Evolutionary conservation across 75 land plant species (phyloP), one percentile per base, ranked within the genome.

Genomic region (Pinus tabuliformis): DNA sequence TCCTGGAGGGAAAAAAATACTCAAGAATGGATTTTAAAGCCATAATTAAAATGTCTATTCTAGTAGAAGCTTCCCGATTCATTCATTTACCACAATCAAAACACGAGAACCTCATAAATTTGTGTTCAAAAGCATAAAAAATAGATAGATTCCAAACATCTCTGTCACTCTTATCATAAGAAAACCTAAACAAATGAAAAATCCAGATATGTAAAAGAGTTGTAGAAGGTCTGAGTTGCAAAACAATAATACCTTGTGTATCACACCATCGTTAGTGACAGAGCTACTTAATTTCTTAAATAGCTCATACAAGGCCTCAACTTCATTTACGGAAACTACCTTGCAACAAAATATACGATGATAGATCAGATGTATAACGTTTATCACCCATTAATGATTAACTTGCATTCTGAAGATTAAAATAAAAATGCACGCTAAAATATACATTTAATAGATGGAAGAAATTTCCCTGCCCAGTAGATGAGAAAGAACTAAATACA

Each of bases 281-380:
- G 97, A 94, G 78, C 85, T 77, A 56, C 97, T 94, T 73, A 94
- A 59, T 70, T 81, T 88, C 85, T 92, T 92, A 64, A 86, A 94
- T 24, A 94, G 78, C 82, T 92, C 97, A 72, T 88, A 88, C 76
- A 94, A 74, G 13, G 99, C 97, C 82, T 93, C 97, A 11, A 96
- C 84, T 77, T 96, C 99, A 71, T 87, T 93, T 6, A 94, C 87
- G 70, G 84, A 81, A 61, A 96, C 99, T 96, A 86, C 81, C 52
- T 68, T 68, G 72, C 52, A 68, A 42, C 39, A 42, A 42, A 9
- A 7, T 24, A 68, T n/a, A 7, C 14, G 14, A 68, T 68, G 72
- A 68, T 39, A 20, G 24, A 39, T 68, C 11, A 42, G 49, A 68
- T 12, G 11, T 68, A n/a, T 18, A 68, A 3, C 8, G n/a, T 42